Percentiles rank a stretch among this genome's conserved stretches.
phyloP scores from a whole-genome alignment of 352 stramenopile genomes.

The Pseudoperonospora humuli region DNA sequence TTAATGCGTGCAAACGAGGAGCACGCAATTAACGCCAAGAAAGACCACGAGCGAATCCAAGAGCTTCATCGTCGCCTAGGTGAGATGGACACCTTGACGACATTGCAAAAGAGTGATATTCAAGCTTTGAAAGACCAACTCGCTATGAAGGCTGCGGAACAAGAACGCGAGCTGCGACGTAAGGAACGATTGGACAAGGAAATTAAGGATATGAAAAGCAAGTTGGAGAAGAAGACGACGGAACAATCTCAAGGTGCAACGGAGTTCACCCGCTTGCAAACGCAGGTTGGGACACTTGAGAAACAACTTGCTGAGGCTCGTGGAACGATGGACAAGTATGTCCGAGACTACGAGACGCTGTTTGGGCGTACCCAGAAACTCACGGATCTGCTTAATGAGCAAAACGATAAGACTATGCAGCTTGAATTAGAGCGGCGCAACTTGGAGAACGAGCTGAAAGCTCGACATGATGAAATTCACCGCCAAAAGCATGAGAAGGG shows the following conservation, averaged over 20 bases:
- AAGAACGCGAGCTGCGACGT: conserved; percentile 82
- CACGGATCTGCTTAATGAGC: conserved; percentile 89
- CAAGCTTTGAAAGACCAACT: conserved; percentile 85
- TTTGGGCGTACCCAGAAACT: conserved; percentile 89
- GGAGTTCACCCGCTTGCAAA: conserved; percentile 59
- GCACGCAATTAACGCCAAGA: conserved; percentile 70
- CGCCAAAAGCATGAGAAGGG: conserved; percentile 84
- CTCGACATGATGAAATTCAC: conserved; percentile 73
- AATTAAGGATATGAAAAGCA: conserved; percentile 83
- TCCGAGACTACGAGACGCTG: conserved; percentile 89
- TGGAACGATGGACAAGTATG: conserved; percentile 90
- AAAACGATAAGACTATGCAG: conserved; percentile 83
- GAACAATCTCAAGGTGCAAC: conserved; percentile 43
- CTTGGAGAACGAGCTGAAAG: conserved; percentile 83
- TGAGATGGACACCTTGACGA: conserved; percentile 54
- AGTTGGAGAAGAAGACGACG: conserved; percentile 81
- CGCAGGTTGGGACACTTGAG: conserved; percentile 71
- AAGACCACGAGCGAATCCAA: conserved; percentile 75
- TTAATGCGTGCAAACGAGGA: conserved; percentile 83
- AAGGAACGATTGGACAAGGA: conserved; percentile 91
- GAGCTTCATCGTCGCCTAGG: conserved; percentile 61
- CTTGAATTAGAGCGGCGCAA: conserved; percentile 74
- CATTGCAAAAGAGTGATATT: conserved; percentile 58
- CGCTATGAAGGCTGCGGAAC: conserved; percentile 76
- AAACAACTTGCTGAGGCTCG: conserved; percentile 76